Base-by-base conservation (phyloP, 805 yeast species). In the Kuraishia ogatae region DNA sequence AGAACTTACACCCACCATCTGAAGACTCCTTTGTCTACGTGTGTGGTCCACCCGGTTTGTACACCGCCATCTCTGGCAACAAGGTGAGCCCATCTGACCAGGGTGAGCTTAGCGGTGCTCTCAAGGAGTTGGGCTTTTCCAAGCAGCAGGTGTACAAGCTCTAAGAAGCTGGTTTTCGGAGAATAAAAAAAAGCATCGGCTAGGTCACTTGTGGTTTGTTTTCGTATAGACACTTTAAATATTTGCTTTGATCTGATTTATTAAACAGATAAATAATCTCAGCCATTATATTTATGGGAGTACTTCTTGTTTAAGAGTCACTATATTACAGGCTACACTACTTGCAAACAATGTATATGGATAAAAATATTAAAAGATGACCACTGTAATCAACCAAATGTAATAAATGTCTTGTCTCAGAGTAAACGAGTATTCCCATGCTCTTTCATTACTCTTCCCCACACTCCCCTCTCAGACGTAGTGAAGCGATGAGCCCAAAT, bases 21-120 rank as follows among this genome's bases (percentile, higher is more conserved):
- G 77, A 73, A 52, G 87, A 82, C 56, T 76, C 81, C 64, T 87
- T 85, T 67, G 80, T 92, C 56, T 93, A 88, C 64, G 87, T 93
- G 56, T 94, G 99, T 73, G 99, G 99, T 55, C 99, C 99, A 57
- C 96, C 97, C 66, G 87, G 88, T 48, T 79, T 94, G 69, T 89
- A 89, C 84, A 78, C 86, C 55, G 91, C 96, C 56, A 66, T 91
- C 62, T 89, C 97, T 26, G 99, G 99, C 67, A 70, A 72, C 63
- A 93, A 93, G 81, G 78, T 74, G 51, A 84, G 94, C 53, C 96
- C 97, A 63, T 64, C 84, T 55, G 97, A 92, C 68, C 99, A 94
- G 79, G 99, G 99, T 73, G 97, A 89, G 73, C 81, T 94, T 56
- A 76, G 85, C 28, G 99, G 99, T 67, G 83, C 85, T 53, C 82